A percentile compares a stretch with the other conserved stretches of the same genome.
phyloP scores from a whole-genome alignment of 257 asterid genomes.

The Forsythia suspensa region DNA sequence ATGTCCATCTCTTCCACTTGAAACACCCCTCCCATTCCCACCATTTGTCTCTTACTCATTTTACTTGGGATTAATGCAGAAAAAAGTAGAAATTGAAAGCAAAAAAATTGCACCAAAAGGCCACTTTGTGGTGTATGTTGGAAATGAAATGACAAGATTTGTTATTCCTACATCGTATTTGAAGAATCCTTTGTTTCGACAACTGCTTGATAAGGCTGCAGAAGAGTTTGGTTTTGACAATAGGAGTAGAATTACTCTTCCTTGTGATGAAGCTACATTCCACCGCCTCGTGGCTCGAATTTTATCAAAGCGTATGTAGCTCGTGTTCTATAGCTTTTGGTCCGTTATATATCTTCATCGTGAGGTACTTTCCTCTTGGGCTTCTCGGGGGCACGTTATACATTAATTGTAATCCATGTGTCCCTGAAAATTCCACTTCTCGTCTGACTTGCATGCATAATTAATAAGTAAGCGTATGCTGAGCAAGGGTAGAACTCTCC shows the following conservation, averaged over 20 bases:
- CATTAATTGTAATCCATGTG: too few species aligned
- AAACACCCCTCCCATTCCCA: conserved; percentile 19
- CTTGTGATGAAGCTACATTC: conserved; percentile 55
- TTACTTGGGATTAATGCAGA: conserved; percentile 27
- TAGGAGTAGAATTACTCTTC: conserved; percentile 44
- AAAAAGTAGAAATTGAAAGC: conserved; percentile 26
- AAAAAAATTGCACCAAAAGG: conserved; percentile 59
- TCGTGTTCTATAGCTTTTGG: not conserved
- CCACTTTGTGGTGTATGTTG: conserved; percentile 79
- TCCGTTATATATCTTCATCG: not conserved
- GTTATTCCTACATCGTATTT: conserved; percentile 54
- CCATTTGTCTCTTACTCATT: not conserved
- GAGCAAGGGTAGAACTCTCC: not conserved
- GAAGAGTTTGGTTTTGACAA: conserved; percentile 65
- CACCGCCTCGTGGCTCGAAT: conserved; percentile 27
- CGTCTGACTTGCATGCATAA: too few species aligned
- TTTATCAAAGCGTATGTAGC: conserved; percentile 18
- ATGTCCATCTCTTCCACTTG: conserved; percentile 11
- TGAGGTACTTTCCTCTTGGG: not conserved
- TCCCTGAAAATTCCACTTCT: too few species aligned
- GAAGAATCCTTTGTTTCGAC: conserved; percentile 51
- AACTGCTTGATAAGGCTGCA: conserved; percentile 63
- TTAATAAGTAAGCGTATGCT: not conserved
- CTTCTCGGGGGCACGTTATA: not conserved
- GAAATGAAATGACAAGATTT: conserved; percentile 54